These are phyloP conservation scores for Leptomonas pyrrhocoris DNA, from an alignment of 208 protist species.

Conservation along the genomic window DNA sequence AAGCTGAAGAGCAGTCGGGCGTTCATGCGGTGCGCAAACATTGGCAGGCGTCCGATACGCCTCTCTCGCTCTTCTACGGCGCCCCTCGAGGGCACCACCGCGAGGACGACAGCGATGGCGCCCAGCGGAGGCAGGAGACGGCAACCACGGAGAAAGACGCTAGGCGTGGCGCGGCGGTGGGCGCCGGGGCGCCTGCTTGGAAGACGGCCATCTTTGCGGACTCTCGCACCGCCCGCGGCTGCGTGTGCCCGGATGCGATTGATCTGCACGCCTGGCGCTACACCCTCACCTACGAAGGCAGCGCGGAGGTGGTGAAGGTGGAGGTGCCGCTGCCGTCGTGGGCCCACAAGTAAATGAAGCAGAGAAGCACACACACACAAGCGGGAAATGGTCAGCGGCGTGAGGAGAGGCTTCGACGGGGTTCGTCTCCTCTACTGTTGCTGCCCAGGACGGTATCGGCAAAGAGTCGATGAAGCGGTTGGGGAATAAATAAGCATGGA, in stretches of 20 bases:
- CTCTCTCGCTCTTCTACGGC: background rate
- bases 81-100: background rate
- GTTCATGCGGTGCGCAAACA: background rate
- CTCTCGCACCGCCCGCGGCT: constrained; percentile 20
- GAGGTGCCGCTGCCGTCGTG: constrained; percentile 48
- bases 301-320: constrained; percentile 19
- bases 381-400: too few species aligned
- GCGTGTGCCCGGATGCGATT: constrained; percentile 65
- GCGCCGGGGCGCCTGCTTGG: background rate
- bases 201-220: constrained; percentile 9
- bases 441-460: too few species aligned
- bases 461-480: too few species aligned
- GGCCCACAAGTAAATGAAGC: constrained; percentile 12
- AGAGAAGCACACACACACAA: background rate
- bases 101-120: background rate
- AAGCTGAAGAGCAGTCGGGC: background rate
- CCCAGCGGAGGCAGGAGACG: background rate
- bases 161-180: background rate
- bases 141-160: background rate
- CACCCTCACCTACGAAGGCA: constrained; percentile 29
- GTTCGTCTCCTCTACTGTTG: too few species aligned
- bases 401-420: too few species aligned
- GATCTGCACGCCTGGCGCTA: constrained; percentile 74
- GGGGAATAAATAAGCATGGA: too few species aligned
- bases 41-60: background rate